phyloP scores from a whole-genome alignment of 345 rosid species.

The Lagerstroemia speciosa region DNA sequence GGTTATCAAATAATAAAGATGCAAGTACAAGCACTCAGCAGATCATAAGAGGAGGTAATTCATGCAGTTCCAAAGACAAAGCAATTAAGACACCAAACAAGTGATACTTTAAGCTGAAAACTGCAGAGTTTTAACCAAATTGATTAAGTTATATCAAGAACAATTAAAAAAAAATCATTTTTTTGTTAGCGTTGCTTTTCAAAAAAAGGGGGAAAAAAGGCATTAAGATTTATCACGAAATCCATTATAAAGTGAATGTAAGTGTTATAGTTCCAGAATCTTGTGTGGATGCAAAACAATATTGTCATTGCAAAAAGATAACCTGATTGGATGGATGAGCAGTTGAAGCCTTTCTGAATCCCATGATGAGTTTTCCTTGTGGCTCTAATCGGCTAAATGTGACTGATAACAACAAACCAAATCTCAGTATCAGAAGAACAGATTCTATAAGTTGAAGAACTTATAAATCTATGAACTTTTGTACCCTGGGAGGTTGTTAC shows the following conservation, averaged over 20 bases:
- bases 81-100: too few species aligned
- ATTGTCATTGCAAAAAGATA: constrained; percentile 9
- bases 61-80: not conserved
- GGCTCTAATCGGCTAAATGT: constrained; percentile 92
- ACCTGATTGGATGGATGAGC: constrained; percentile 81
- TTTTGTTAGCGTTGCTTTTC: too few species aligned
- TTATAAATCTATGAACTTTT: not conserved
- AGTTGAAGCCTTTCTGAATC: constrained; percentile 76
- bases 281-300: not conserved
- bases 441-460: not conserved
- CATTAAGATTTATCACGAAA: not conserved
- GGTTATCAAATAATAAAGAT: not conserved
- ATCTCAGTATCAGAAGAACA: constrained; percentile 23
- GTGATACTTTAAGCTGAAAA: too few species aligned
- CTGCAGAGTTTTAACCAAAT: not conserved
- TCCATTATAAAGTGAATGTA: not conserved
- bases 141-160: not conserved
- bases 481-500: not conserved
- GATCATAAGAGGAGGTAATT: not conserved
- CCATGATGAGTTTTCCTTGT: constrained; percentile 89
- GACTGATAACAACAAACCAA: constrained; percentile 29
- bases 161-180: too few species aligned
- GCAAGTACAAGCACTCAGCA: not conserved
- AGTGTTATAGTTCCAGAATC: not conserved
- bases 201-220: too few species aligned